Percentiles rank a stretch among this genome's conserved stretches.
Evolutionary conservation across 768 basidiomycete species (phyloP).

Genomic region (Leccinum barrowsii): DNA sequence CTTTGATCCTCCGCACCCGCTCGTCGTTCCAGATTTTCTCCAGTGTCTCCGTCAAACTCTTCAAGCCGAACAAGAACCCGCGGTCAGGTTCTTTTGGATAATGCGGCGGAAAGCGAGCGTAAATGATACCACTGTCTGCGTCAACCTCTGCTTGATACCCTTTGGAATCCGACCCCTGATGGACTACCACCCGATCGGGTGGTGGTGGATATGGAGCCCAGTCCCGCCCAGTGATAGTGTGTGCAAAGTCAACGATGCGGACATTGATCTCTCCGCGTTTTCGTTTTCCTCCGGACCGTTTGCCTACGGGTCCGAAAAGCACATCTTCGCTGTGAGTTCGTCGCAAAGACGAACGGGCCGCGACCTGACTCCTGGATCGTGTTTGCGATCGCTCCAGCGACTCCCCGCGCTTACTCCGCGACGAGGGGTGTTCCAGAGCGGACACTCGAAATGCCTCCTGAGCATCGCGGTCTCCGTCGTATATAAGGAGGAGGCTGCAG

Average conservation of each 20-base stretch:
- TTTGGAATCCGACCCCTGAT: conserved; percentile 55
- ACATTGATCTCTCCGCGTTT: conserved; percentile 92
- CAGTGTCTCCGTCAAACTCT: conserved; percentile 71
- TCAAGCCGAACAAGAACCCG: conserved; percentile 90
- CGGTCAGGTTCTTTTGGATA: conserved; percentile 87
- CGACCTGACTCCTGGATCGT: conserved; percentile 41
- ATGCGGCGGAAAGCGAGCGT: conserved; percentile 93
- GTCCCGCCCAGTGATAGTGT: conserved; percentile 93
- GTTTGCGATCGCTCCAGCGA: conserved; percentile 60
- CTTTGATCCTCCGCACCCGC: conserved; percentile 64
- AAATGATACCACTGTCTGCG: conserved; percentile 74
- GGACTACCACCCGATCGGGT: conserved; percentile 35
- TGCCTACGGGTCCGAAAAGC: conserved; percentile 60
- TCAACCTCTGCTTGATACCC: conserved; percentile 85
- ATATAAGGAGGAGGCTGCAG: conserved; percentile 93
- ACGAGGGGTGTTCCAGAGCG: conserved; percentile 60
- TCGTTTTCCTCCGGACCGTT: conserved; percentile 60
- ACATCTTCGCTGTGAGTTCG: conserved; percentile 81
- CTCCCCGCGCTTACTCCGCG: conserved; percentile 70
- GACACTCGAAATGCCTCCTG: conserved; percentile 71
- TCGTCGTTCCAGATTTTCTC: conserved; percentile 89
- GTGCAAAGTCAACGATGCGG: conserved; percentile 97
- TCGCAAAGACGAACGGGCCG: conserved; percentile 48
- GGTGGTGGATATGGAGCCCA: conserved; percentile 67
- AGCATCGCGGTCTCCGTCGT: conserved; percentile 89